Base-by-base conservation (phyloP, 176 grass and related monocot genomes). In the Elymus sibiricus region DNA sequence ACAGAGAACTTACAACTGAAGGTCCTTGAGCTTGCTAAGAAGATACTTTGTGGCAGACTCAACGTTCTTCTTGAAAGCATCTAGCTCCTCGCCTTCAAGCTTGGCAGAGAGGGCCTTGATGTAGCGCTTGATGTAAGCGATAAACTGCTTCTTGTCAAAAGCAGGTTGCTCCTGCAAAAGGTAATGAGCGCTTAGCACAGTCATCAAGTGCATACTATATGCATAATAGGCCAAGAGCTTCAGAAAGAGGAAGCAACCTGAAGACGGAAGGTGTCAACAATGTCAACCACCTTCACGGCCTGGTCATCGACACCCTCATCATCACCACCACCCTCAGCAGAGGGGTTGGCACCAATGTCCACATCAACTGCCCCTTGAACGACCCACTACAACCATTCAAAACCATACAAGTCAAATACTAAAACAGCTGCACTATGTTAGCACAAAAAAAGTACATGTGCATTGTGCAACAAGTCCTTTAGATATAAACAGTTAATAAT, bases 281-380 rank as follows among this genome's bases (percentile, higher is more conserved):
- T 98, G 82, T 98, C 96, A 32, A 98, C 96, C 19, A 99, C 94
- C 89, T 88, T 99, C 12, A 87, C 82, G 0, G 79, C 79, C 40
- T 51, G 8, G 47, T 99, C 92, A 74, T 99, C 88, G 12, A 94
- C 92, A 56, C 96, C 94, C 66, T 96, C 96, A 21, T 92, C 95
- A 0, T 96, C 97, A 25, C 51, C 88, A 26, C 61, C 90, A 22
- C 92, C 94, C 80, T 99, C 92, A 2, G 94, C 92, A 29, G 97
- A 99, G 2, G 97, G 94, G 39, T 99, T 99, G 43, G 97, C 97
- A 88, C 97, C 96, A 81, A 98, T 98, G 90, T 98, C 82, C 21
- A 98, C 88, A 42, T 94, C 88, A 1, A 94, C 21, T 22, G 85
- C 72, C 31, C 97, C 96, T 94, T 94, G 64, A 46, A 87, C 67